A percentile compares a stretch with the other conserved stretches of the same genome.
These are phyloP conservation scores for Penicillium freii DNA, from an alignment of 2,329 filamentous ascomycete species.

Conservation along the genomic window DNA sequence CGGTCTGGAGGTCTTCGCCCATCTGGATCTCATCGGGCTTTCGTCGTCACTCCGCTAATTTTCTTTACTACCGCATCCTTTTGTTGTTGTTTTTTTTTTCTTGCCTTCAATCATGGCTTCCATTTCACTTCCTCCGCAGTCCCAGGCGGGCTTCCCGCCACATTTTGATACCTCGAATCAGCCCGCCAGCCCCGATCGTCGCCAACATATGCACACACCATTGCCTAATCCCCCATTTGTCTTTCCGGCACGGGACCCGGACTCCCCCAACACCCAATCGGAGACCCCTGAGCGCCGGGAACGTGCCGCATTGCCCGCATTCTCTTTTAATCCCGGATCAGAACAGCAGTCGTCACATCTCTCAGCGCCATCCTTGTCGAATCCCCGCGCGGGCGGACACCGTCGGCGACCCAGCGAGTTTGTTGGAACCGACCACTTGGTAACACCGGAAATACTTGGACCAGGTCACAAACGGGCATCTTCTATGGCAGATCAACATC, in stretches of 20 bases:
- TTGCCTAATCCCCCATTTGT: slow-evolving; percentile 63
- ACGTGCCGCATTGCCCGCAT: slow-evolving; percentile 36
- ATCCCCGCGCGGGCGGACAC: slow-evolving; percentile 61
- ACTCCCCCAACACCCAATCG: slow-evolving; percentile 33
- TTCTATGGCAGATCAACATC: slow-evolving; percentile 22
- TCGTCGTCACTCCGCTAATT: slow-evolving; percentile 6
- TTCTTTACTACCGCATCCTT: slow-evolving; percentile 10
- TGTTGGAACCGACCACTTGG: slow-evolving; percentile 63
- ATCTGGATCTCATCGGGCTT: slow-evolving; percentile 20
- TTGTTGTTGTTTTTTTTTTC: slow-evolving; percentile 3
- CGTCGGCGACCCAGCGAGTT: slow-evolving; percentile 82
- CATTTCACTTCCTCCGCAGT: slow-evolving; percentile 35
- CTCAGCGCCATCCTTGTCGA: slow-evolving; percentile 49
- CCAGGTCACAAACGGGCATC: slow-evolving; percentile 34
- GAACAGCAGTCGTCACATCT: slow-evolving; percentile 44
- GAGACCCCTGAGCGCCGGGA: slow-evolving; percentile 49
- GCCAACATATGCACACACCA: slow-evolving; percentile 31
- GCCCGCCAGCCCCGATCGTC: slow-evolving; percentile 24
- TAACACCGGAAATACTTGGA: slow-evolving; percentile 63
- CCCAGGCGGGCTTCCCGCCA: slow-evolving; percentile 30
- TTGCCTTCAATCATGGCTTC: slow-evolving; percentile 34
- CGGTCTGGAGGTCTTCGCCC: slow-evolving; percentile 27
- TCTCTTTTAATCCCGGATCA: slow-evolving; percentile 40
- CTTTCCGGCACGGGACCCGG: slow-evolving; percentile 55
- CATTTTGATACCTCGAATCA: slow-evolving; percentile 25